Base-by-base conservation (phyloP, 176 grass and related monocot species). In the Bromus sterilis region DNA sequence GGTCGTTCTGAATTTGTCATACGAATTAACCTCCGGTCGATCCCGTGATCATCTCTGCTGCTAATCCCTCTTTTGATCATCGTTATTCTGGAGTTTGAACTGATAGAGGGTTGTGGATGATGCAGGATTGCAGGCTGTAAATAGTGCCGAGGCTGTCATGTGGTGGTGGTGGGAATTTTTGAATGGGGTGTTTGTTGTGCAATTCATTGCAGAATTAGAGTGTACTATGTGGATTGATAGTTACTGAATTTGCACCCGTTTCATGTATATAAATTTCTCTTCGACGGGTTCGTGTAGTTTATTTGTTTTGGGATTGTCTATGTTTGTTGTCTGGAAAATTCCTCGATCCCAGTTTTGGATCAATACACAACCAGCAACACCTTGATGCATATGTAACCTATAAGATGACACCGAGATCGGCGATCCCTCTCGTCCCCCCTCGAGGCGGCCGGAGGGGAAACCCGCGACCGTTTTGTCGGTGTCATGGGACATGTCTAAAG, bases 51-150 rank as follows among this genome's bases (percentile, higher is more conserved):
- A 13, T 18, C 37, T 16, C 28, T 39, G 48, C 53, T 13, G 2
- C 8, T 9, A 61, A 51, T 24, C 4, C 61, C 6, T 10, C 4
- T 28, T 51, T 20, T 32, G 34, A 56, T 84, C 44, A n/a, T 44
- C 25, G 6, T 71, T 32, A 56, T 51, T 41, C n/a, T 74, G 35
- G 64, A 16, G 0, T 34, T 16, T n/a, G 34, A 79, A 24, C 20
- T 69, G 75, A 76, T 36, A n/a, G 61, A 25, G 2, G 4, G 34
- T 20, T 81, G 68, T 69, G 10, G 18, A 71, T 30, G 56, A 64
- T 58, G 53, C 21, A 77, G 87, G 48, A 28, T 69, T 58, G 53
- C 21, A 77, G 87, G 48, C 29, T 69, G 61, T 89, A 84, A 84
- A 59, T 60, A 69, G 76, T 42, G 76, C 41, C 40, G 82, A 69